A percentile compares a stretch with the other conserved stretches of the same genome.
Evolutionary conservation across 805 yeast species (phyloP).

Genomic region (Candida vaughaniae): DNA sequence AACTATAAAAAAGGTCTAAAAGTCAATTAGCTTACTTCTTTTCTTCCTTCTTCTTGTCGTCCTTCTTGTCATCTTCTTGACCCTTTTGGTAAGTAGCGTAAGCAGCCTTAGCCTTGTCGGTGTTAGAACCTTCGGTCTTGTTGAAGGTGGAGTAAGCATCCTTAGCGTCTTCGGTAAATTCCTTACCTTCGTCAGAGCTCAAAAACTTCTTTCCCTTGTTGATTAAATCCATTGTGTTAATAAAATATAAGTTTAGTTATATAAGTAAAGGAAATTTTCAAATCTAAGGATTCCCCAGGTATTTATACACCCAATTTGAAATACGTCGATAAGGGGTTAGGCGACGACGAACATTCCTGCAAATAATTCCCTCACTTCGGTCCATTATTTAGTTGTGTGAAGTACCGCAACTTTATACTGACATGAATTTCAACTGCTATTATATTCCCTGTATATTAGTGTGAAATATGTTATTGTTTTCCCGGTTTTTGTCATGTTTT

Average conservation of each 20-base stretch:
- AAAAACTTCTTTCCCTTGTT: conserved; percentile 31
- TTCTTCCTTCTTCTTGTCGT: conserved; percentile 14
- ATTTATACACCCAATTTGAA: conserved; percentile 3
- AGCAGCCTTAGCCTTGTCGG: conserved; percentile 37
- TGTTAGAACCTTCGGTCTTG: conserved; percentile 26
- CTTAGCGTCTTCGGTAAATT: conserved; percentile 32
- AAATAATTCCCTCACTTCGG: conserved; percentile 4
- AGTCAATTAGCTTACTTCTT: conserved; percentile 5
- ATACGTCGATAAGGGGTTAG: background rate
- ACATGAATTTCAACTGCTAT: background rate
- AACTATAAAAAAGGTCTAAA: background rate
- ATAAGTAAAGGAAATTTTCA: background rate
- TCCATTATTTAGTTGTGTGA: background rate
- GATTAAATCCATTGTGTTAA: conserved; percentile 22
- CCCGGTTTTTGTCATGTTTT: too few species aligned
- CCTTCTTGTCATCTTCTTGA: conserved; percentile 20
- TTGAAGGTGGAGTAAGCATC: conserved; percentile 33
- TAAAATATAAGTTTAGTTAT: background rate
- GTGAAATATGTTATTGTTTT: too few species aligned
- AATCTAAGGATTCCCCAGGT: conserved; percentile 1
- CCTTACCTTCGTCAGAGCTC: conserved; percentile 24
- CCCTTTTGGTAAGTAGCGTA: conserved; percentile 28
- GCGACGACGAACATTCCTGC: conserved; percentile 3
- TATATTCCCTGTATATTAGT: too few species aligned
- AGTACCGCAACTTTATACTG: background rate